A percentile compares a stretch with the other conserved stretches of the same genome.
phyloP scores from a whole-genome alignment of 176 grass and related monocot species.

The Sorghum bicolor region DNA sequence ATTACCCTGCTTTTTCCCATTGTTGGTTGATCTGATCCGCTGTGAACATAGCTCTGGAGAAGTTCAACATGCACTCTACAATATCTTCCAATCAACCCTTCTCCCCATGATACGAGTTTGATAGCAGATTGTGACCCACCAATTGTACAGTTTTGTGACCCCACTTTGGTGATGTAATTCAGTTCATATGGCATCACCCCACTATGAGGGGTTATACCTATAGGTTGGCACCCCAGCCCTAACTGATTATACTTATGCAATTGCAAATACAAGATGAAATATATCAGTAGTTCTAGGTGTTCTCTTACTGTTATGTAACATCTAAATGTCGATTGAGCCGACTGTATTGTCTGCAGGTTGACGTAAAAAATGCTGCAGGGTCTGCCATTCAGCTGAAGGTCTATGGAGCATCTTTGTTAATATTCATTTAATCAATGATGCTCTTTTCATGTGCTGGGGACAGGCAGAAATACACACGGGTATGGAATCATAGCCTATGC shows the following conservation, averaged over 20 bases:
- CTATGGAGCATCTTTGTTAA: not conserved
- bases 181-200: not conserved
- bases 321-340: not conserved
- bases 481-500: not conserved
- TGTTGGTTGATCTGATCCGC: constrained; percentile 78
- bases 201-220: not conserved
- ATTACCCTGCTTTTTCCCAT: constrained; percentile 68
- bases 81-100: constrained; percentile 75
- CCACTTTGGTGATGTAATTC: constrained; percentile 3
- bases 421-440: not conserved
- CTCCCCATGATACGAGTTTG: constrained; percentile 47
- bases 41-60: constrained; percentile 90
- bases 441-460: not conserved
- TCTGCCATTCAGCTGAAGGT: not conserved
- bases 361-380: not conserved
- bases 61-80: constrained; percentile 61
- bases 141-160: constrained; percentile 4
- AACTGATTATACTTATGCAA: not conserved
- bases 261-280: constrained; percentile 24
- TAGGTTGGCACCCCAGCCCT: not conserved
- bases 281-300: not conserved
- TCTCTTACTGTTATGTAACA: not conserved
- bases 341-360: not conserved
- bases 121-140: not conserved
- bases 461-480: not conserved